Evolutionary conservation across 225 moss, liverwort and hornwort genomes (phyloP).

Genomic region (Bryoerythrophyllum caledonicum): DNA sequence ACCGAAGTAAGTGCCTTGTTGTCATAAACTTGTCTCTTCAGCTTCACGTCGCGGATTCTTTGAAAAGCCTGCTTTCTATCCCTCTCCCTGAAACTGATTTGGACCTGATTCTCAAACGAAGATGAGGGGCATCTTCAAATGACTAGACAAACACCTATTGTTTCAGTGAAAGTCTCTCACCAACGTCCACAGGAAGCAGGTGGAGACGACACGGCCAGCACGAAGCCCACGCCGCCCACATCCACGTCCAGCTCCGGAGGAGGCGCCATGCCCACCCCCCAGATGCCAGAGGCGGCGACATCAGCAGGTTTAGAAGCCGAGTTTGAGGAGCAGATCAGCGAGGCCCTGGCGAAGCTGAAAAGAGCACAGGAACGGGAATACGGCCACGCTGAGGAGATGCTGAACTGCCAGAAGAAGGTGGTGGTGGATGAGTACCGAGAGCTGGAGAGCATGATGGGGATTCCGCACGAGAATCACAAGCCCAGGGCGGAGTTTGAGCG

Average conservation of each 20-base stretch:
- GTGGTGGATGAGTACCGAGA: conserved; percentile 41
- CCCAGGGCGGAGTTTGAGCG: conserved; percentile 35
- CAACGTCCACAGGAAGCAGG: conserved; percentile 13
- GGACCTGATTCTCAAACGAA: no score
- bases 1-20: conserved; percentile 7
- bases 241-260: not conserved
- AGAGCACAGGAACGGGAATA: conserved; percentile 60
- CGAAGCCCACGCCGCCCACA: not conserved
- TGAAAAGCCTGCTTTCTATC: not conserved
- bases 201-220: conserved; percentile 11
- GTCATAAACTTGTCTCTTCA: not conserved
- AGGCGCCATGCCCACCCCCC: not conserved
- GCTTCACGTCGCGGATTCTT: not conserved
- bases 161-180: not conserved
- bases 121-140: no score
- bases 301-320: conserved; percentile 43
- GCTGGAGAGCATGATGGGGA: conserved; percentile 32
- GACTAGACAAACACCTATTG: no score
- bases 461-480: not conserved
- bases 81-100: no score
- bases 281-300: not conserved
- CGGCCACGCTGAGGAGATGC: conserved; percentile 37
- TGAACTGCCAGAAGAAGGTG: conserved; percentile 42
- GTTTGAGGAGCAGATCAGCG: conserved; percentile 44
- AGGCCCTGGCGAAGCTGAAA: conserved; percentile 52